Evolutionary conservation across 495 filamentous ascomycete genomes (phyloP).

Genomic region (Penicillium nucicola): DNA sequence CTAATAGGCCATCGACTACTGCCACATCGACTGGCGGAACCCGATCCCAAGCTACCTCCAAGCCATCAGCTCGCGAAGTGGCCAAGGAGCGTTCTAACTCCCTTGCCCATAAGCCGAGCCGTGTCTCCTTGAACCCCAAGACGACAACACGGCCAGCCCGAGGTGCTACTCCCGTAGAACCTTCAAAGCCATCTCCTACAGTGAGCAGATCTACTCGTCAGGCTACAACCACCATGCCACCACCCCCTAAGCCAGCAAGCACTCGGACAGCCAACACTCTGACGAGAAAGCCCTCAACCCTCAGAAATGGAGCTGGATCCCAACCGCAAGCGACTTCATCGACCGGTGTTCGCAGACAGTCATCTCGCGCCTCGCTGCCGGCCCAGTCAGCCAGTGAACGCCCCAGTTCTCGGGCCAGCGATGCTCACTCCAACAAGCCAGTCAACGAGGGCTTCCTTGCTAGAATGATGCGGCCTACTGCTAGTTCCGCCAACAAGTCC

Average conservation of each 20-base stretch:
- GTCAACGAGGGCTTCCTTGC: conserved; percentile 78
- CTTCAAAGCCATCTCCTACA: conserved; percentile 22
- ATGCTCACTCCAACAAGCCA: conserved; percentile 33
- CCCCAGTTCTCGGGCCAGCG: conserved; percentile 42
- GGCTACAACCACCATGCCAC: conserved; percentile 60
- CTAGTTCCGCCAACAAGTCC: conserved; percentile 71
- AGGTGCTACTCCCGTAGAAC: conserved; percentile 31
- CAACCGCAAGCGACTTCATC: conserved; percentile 23
- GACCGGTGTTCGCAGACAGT: conserved; percentile 29
- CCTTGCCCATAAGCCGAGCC: conserved; percentile 31
- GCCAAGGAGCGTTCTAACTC: conserved; percentile 29
- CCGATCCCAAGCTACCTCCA: conserved; percentile 8
- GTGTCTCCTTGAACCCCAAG: conserved; percentile 31
- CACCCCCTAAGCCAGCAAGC: conserved; percentile 53
- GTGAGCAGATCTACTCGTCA: conserved; percentile 60
- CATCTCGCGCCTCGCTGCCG: conserved; percentile 40
- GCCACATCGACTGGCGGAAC: conserved; percentile 24
- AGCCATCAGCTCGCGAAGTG: conserved; percentile 19
- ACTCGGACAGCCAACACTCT: conserved; percentile 45
- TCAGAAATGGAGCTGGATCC: conserved; percentile 25
- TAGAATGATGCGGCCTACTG: conserved; percentile 90
- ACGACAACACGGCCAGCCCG: conserved; percentile 26
- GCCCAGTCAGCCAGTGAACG: conserved; percentile 32
- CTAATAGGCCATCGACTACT: conserved; percentile 21
- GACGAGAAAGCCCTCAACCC: conserved; percentile 42